Conservation (phyloP, 2,329 filamentous ascomycete genomes). For the Epichloe baconii region DNA sequence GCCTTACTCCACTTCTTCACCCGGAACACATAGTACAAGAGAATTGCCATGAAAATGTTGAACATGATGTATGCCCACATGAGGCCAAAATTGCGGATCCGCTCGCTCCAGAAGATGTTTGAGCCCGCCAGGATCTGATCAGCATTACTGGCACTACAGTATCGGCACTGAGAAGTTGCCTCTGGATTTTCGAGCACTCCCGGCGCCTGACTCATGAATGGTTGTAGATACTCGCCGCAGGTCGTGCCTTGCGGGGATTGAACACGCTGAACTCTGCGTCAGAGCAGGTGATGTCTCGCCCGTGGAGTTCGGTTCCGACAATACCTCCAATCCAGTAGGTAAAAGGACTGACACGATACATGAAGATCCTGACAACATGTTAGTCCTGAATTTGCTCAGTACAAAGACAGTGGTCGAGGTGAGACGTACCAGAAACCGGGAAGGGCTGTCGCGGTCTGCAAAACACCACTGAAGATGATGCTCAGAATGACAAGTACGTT, state of each 20-base stretch:
- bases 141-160: slow-evolving; percentile 52
- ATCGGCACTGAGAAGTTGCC: slow-evolving; percentile 45
- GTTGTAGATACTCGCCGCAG: slow-evolving; percentile 49
- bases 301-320: slow-evolving; percentile 50
- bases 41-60: slow-evolving; percentile 45
- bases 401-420: background rate
- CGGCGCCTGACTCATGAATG: slow-evolving; percentile 34
- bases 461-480: slow-evolving; percentile 50
- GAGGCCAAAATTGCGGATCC: slow-evolving; percentile 60
- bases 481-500: slow-evolving; percentile 46
- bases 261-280: slow-evolving; percentile 49
- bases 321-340: slow-evolving; percentile 59
- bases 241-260: slow-evolving; percentile 48
- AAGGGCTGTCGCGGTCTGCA: slow-evolving; percentile 43
- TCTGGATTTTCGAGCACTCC: slow-evolving; percentile 51
- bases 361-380: slow-evolving; percentile 42
- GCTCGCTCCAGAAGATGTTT: slow-evolving; percentile 35
- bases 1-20: slow-evolving; percentile 28
- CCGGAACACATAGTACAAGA: slow-evolving; percentile 50
- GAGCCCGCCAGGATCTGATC: slow-evolving; percentile 42
- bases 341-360: slow-evolving; percentile 54
- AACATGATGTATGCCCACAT: slow-evolving; percentile 55
- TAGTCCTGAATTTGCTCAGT: background rate
- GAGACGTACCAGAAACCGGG: slow-evolving; percentile 47
- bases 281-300: slow-evolving; percentile 37